These are phyloP conservation scores for Picea mariana DNA, from an alignment of 83 land plant genomes.

Conservation along the genomic window DNA sequence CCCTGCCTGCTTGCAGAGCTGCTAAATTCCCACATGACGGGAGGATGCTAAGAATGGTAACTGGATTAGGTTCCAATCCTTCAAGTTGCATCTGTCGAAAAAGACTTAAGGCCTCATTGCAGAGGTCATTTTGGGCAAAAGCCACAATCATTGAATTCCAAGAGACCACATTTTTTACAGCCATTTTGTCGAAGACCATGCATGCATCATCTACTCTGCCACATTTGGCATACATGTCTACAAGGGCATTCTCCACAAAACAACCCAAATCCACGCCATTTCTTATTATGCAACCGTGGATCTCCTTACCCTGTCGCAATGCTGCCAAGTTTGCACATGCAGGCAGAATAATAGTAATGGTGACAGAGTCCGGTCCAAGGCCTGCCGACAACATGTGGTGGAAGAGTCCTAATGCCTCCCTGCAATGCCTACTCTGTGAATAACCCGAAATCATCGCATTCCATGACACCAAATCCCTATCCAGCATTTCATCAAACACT, in stretches of 20 bases:
- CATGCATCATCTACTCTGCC: conserved; percentile 5
- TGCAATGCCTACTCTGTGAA: background rate
- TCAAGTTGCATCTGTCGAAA: conserved; percentile 19
- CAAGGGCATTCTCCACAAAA: conserved; percentile 4
- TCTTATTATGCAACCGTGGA: conserved; percentile 14
- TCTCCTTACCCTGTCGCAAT: background rate
- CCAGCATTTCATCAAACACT: conserved; percentile 12
- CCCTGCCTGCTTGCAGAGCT: conserved; percentile 31
- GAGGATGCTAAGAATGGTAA: conserved; percentile 49
- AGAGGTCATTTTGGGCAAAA: conserved; percentile 4
- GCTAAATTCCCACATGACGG: conserved; percentile 42
- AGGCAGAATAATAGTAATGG: conserved; percentile 16
- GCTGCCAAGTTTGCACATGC: conserved; percentile 15
- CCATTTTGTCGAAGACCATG: conserved; percentile 4
- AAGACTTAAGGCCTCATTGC: conserved; percentile 16
- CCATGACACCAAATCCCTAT: conserved; percentile 5
- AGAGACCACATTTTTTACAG: background rate
- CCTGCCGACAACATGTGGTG: background rate
- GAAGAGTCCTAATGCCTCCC: background rate
- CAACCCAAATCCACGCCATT: background rate
- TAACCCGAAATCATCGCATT: conserved; percentile 5
- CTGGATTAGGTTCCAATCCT: conserved; percentile 46
- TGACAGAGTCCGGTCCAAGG: background rate
- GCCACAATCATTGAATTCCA: conserved; percentile 22
- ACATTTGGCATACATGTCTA: conserved; percentile 13